Evolutionary conservation across 2,329 filamentous ascomycete genomes (phyloP).

Genomic region (Trichoderma guizhouense): DNA sequence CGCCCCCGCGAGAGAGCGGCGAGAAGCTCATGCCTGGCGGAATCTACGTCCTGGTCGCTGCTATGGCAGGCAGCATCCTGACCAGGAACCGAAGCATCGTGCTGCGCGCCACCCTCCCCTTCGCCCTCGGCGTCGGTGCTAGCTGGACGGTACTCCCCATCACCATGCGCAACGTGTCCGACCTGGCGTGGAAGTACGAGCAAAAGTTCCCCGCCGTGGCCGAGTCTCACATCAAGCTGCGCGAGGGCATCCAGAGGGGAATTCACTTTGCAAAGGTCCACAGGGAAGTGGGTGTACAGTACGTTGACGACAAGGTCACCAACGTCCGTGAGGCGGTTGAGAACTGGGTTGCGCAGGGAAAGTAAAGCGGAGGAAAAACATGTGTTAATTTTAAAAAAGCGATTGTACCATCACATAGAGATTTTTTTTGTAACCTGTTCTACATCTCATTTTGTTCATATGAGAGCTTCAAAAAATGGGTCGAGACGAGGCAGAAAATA

Average conservation of each 20-base stretch:
- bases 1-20: constrained; percentile 77
- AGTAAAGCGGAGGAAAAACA: constrained; percentile 57
- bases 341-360: constrained; percentile 87
- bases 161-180: constrained; percentile 84
- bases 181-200: constrained; percentile 90
- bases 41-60: constrained; percentile 88
- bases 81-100: constrained; percentile 83
- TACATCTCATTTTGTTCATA: constrained; percentile 11
- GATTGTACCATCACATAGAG: constrained; percentile 39
- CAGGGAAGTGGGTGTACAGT: constrained; percentile 64
- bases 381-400: constrained; percentile 23
- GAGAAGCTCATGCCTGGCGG: constrained; percentile 86
- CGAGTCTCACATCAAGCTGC: constrained; percentile 71
- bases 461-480: neutral
- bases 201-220: constrained; percentile 79
- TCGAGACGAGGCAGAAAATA: neutral
- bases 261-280: constrained; percentile 73
- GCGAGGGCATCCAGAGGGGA: constrained; percentile 65
- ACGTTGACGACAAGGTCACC: constrained; percentile 77
- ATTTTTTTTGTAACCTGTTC: constrained; percentile 30
- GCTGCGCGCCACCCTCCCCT: constrained; percentile 71
- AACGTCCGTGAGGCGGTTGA: constrained; percentile 74
- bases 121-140: constrained; percentile 76
- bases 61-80: constrained; percentile 92
- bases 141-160: constrained; percentile 83